These are phyloP conservation scores for Oropetium thomaeum DNA, from an alignment of 176 grass and related monocot species.

Conservation along the genomic window DNA sequence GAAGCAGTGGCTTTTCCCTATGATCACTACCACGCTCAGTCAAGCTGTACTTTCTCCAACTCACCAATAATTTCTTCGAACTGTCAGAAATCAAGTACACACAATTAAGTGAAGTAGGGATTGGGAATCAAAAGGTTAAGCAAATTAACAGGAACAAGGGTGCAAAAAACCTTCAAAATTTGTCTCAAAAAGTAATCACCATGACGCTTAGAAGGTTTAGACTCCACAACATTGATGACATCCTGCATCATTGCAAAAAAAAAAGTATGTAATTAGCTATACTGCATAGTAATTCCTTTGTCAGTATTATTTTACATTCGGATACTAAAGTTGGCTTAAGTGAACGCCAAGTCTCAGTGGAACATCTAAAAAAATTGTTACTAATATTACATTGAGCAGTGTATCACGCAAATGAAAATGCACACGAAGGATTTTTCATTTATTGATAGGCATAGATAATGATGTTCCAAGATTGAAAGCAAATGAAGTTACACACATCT, in stretches of 20 bases:
- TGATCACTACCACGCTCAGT: slow-evolving; percentile 42
- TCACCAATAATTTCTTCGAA: slow-evolving; percentile 89
- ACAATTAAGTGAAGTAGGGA: not conserved
- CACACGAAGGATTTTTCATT: not conserved
- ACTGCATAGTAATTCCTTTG: not conserved
- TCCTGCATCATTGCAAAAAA: slow-evolving; percentile 47
- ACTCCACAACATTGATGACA: slow-evolving; percentile 78
- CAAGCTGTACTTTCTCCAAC: slow-evolving; percentile 82
- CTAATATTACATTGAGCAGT: not conserved
- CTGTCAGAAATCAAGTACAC: slow-evolving; percentile 34
- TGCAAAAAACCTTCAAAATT: slow-evolving; percentile 70
- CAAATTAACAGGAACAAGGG: not conserved
- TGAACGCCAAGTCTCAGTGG: not conserved
- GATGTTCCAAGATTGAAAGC: not conserved
- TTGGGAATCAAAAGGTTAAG: not conserved
- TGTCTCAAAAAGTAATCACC: slow-evolving; percentile 97
- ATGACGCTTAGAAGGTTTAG: slow-evolving; percentile 64
- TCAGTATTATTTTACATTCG: not conserved
- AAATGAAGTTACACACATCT: not conserved
- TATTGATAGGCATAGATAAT: not conserved
- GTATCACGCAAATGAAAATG: not conserved
- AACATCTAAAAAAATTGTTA: not conserved
- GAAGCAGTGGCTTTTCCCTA: not conserved
- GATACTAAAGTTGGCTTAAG: not conserved
- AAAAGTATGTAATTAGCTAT: slow-evolving; percentile 10